Evolutionary conservation across 768 basidiomycete species (phyloP).

Genomic region (Boletus reticulatus): DNA sequence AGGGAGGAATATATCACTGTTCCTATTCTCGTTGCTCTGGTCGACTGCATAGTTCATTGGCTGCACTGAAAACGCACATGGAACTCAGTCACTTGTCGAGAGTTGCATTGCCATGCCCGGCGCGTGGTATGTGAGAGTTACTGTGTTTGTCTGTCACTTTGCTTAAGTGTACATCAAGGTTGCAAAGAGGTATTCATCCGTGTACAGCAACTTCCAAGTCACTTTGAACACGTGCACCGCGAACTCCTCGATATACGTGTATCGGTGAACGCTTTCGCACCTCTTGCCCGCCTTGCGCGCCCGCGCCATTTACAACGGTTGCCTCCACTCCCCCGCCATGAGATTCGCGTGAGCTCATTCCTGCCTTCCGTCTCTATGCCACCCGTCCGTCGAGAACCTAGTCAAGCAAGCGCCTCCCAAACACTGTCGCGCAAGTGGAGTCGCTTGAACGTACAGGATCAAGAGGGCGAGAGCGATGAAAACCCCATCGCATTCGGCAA

Average conservation of each 20-base stretch:
- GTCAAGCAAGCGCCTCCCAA: slow-evolving; percentile 13
- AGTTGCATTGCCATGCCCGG: slow-evolving; percentile 25
- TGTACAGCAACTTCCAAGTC: slow-evolving; percentile 21
- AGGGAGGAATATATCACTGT: slow-evolving; percentile 30
- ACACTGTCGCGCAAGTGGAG: slow-evolving; percentile 32
- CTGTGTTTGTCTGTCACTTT: not conserved
- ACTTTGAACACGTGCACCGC: slow-evolving; percentile 23
- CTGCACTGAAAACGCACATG: slow-evolving; percentile 23
- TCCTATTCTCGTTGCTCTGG: slow-evolving; percentile 28
- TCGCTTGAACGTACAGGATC: slow-evolving; percentile 25
- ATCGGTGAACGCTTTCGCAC: slow-evolving; percentile 14
- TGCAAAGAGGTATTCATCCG: slow-evolving; percentile 27
- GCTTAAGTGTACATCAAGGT: slow-evolving; percentile 16
- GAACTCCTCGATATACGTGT: slow-evolving; percentile 16
- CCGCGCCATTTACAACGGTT: slow-evolving; percentile 19
- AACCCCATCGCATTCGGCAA: slow-evolving; percentile 21
- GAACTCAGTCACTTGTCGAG: slow-evolving; percentile 33
- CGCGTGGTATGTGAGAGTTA: slow-evolving; percentile 16
- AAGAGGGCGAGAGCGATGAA: slow-evolving; percentile 11
- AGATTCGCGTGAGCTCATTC: not conserved
- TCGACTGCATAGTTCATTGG: slow-evolving; percentile 18
- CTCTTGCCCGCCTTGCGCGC: slow-evolving; percentile 16
- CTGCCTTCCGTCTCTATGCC: slow-evolving; percentile 11
- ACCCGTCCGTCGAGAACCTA: slow-evolving; percentile 2
- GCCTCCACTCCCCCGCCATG: slow-evolving; percentile 11